phyloP scores from a whole-genome alignment of 2,329 filamentous ascomycete species.

The Alternaria infectoria region DNA sequence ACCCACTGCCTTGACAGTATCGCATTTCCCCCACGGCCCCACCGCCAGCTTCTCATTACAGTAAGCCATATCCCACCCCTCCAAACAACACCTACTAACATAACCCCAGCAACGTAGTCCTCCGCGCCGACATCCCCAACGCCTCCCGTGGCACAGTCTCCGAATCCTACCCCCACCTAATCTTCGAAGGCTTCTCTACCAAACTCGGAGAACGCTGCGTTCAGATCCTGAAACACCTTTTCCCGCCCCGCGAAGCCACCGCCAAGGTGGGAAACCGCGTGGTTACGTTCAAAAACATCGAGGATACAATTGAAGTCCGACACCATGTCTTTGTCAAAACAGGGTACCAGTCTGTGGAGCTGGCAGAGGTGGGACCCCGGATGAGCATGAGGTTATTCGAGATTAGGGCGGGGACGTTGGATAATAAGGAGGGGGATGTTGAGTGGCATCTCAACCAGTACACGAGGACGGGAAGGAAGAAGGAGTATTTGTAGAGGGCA shows the following conservation, averaged over 20 bases:
- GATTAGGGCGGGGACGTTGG: constrained; percentile 87
- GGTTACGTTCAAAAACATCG: constrained; percentile 78
- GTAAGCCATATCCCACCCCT: background rate
- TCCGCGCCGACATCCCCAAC: constrained; percentile 92
- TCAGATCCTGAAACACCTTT: constrained; percentile 91
- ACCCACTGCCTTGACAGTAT: constrained; percentile 86
- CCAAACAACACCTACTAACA: background rate
- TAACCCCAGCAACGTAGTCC: constrained; percentile 72
- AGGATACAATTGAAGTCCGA: constrained; percentile 85
- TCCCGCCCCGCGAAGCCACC: constrained; percentile 83
- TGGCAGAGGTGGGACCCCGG: constrained; percentile 66
- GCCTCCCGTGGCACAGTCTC: constrained; percentile 73
- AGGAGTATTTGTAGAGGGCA: constrained; percentile 76
- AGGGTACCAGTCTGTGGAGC: constrained; percentile 77
- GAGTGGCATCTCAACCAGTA: constrained; percentile 98
- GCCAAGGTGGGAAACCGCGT: constrained; percentile 84
- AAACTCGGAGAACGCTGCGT: constrained; percentile 81
- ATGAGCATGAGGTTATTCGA: constrained; percentile 99
- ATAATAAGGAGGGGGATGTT: constrained; percentile 93
- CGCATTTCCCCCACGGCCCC: constrained; percentile 86
- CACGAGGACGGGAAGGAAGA: constrained; percentile 90
- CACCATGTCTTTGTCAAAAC: constrained; percentile 96
- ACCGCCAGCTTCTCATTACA: constrained; percentile 87
- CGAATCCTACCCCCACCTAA: constrained; percentile 70
- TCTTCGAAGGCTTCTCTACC: constrained; percentile 92